A percentile compares a stretch with the other conserved stretches of the same genome.
Evolutionary conservation across 768 basidiomycete genomes (phyloP).

Genomic region (Postia placenta): DNA sequence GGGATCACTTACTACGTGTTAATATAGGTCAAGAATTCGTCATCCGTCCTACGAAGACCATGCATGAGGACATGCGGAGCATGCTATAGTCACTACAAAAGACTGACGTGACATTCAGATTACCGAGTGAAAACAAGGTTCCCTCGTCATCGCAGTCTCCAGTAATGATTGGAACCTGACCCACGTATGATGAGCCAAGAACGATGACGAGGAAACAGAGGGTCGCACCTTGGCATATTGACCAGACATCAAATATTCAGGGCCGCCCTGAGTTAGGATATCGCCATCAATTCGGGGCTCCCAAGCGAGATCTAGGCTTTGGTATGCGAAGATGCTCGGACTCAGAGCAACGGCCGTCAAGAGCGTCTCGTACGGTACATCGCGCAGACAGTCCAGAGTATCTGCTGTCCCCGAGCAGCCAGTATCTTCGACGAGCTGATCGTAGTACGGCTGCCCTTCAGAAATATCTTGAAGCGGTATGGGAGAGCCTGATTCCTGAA

Average conservation of each 20-base stretch:
- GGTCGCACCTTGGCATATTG: neutral
- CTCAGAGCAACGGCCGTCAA: conserved; percentile 27
- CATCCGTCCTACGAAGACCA: conserved; percentile 1
- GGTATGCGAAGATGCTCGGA: conserved; percentile 22
- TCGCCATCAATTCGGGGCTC: neutral
- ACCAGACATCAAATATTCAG: neutral
- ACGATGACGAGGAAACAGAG: neutral
- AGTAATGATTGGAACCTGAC: conserved; percentile 2
- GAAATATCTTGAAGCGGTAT: conserved; percentile 2
- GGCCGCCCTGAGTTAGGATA: neutral
- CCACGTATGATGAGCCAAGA: neutral
- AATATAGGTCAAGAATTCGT: conserved; percentile 1
- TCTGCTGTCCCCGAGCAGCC: conserved; percentile 30
- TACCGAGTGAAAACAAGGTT: conserved; percentile 2
- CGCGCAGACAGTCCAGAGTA: conserved; percentile 39
- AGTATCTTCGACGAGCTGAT: conserved; percentile 31
- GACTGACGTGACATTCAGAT: conserved; percentile 1
- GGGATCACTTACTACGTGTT: neutral
- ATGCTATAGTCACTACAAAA: no score
- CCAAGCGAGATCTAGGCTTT: conserved; percentile 2
- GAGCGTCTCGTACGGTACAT: conserved; percentile 26
- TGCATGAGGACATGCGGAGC: neutral
- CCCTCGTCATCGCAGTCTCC: conserved; percentile 6
- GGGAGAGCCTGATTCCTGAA: conserved; percentile 3
- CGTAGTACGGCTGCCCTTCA: conserved; percentile 32